Conservation (phyloP, 169 alveolate species). For the Plasmodium blacklocki region DNA sequence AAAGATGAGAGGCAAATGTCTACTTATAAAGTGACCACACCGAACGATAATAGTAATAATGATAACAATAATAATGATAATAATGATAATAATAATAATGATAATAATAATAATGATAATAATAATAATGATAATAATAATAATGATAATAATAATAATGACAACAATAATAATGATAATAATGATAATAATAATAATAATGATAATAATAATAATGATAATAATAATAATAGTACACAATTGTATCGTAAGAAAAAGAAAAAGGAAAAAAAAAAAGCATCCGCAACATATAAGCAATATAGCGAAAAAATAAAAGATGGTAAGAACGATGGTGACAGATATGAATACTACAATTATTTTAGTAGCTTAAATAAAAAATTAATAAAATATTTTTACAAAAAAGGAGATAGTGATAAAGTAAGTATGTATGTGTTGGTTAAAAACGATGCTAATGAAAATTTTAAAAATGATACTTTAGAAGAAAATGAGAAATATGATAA, state of each 20-base stretch:
- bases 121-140: too few species aligned
- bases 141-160: too few species aligned
- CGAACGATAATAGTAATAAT: too few species aligned
- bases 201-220: too few species aligned
- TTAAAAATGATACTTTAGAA: background rate
- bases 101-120: too few species aligned
- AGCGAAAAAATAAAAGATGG: background rate
- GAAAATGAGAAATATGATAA: slow-evolving; percentile 4
- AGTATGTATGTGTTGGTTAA: slow-evolving; percentile 38
- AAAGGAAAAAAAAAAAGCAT: slow-evolving; percentile 6
- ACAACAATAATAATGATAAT: too few species aligned
- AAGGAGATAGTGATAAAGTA: slow-evolving; percentile 34
- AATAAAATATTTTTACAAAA: slow-evolving; percentile 56
- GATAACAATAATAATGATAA: too few species aligned
- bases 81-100: too few species aligned
- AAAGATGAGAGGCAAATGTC: background rate
- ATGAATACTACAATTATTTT: background rate
- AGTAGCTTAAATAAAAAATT: slow-evolving; percentile 35
- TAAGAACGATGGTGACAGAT: background rate
- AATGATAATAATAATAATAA: too few species aligned
- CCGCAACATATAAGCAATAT: background rate
- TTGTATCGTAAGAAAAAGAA: background rate
- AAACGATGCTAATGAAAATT: slow-evolving; percentile 8
- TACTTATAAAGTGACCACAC: too few species aligned
- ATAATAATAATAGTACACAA: too few species aligned